Base-by-base conservation (phyloP, 805 yeast genomes). In the Sungouiozyma intestinalis region DNA sequence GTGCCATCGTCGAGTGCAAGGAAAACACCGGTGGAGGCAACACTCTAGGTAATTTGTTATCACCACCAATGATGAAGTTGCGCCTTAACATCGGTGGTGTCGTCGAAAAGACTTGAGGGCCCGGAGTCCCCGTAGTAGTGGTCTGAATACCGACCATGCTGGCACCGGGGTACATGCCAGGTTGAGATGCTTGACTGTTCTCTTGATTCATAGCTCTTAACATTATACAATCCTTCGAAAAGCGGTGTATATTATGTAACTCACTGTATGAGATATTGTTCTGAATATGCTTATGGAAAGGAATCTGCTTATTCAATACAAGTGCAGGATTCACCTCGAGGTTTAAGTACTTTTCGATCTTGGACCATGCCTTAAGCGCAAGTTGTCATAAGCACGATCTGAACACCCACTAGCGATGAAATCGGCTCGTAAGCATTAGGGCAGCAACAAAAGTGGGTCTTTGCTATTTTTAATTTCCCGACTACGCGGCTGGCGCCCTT, bases 11-110 rank as follows among this genome's bases (percentile, higher is more conserved):
- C 6, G 29, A 24, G 11, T 24, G 29, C 29, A 24, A 11, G 9
- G 29, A 24, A 24, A 24, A 24, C 11, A 24, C 29, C 16, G 31
- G 31, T 21, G 39, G 39, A 16, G 39, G 39, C 31, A 37, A 16
- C 3, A 37, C 39, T 29, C 39, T 37, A n/a, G 39, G 18, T 8
- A 37, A 15, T 16, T 21, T 37, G 11, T 24, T 24, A 24, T 24
- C 29, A 24, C 29, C 29, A 24, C 29, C 29, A 24, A 24, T 24
- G 11, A 24, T 24, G 29, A 24, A 24, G 29, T 24, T 24, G 29
- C 29, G 29, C 11, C 29, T 24, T 24, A 24, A 11, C 29, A 24
- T 24, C 11, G 29, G 29, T 24, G 29, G 29, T 11, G 29, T 24
- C 9, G 29, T 24, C 29, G 29, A 24, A 24, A 7, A 24, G 9